Conservation (phyloP, 192 early-diverging fungal species). For the Coemansia sp. region DNA sequence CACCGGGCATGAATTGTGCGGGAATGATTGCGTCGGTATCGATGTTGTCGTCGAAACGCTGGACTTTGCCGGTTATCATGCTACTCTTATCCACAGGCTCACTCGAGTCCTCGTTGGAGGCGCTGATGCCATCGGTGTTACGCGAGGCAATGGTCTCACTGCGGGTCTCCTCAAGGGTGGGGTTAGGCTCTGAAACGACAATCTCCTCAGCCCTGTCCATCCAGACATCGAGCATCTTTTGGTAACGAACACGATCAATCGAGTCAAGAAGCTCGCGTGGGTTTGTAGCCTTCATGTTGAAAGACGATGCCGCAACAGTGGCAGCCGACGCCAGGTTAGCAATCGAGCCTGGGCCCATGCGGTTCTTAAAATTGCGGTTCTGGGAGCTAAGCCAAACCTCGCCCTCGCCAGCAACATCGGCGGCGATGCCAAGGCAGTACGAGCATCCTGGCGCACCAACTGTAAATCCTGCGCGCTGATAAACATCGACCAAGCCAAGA, state of each 20-base stretch:
- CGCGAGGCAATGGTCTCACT: conserved; percentile 41
- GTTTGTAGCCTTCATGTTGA: conserved; percentile 71
- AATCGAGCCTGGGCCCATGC: conserved; percentile 80
- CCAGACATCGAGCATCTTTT: conserved; percentile 66
- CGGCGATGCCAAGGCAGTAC: conserved; percentile 79
- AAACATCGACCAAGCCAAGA: conserved; percentile 70
- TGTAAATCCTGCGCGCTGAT: conserved; percentile 73
- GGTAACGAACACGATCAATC: conserved; percentile 64
- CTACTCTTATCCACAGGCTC: conserved; percentile 34
- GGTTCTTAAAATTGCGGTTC: conserved; percentile 85
- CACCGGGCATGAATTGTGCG: conserved; percentile 74
- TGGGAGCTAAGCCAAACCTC: conserved; percentile 82
- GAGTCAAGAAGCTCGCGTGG: conserved; percentile 66
- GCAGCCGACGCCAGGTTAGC: conserved; percentile 77
- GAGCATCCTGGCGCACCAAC: conserved; percentile 78
- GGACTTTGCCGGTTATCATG: conserved; percentile 65
- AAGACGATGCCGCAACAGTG: conserved; percentile 76
- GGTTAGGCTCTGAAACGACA: conserved; percentile 66
- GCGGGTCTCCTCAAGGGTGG: conserved; percentile 53
- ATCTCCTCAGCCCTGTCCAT: conserved; percentile 63
- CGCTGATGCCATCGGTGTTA: conserved; percentile 35
- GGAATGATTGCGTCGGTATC: conserved; percentile 82
- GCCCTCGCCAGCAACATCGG: conserved; percentile 73
- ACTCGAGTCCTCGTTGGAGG: conserved; percentile 1
- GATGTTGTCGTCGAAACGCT: conserved; percentile 73